Conservation (phyloP, 2,329 filamentous ascomycete species). For the Aureobasidium sp. region DNA sequence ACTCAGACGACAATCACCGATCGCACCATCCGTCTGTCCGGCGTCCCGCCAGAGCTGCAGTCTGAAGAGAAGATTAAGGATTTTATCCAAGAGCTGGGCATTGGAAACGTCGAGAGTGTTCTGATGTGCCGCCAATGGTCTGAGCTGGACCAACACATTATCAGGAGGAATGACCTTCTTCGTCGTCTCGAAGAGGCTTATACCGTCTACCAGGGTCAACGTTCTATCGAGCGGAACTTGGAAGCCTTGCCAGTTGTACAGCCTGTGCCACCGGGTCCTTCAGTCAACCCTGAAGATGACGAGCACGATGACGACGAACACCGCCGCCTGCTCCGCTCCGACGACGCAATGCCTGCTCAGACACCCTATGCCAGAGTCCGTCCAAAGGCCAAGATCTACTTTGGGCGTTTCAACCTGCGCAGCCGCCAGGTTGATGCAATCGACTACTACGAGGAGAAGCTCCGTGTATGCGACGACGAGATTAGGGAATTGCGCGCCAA, state of each 20-base stretch:
- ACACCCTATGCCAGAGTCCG: conserved; percentile 39
- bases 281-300: conserved; percentile 18
- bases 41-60: conserved; percentile 70
- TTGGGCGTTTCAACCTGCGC: conserved; percentile 64
- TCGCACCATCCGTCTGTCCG: conserved; percentile 82
- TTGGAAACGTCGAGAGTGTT: conserved; percentile 83
- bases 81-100: conserved; percentile 76
- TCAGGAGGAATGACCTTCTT: conserved; percentile 55
- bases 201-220: conserved; percentile 63
- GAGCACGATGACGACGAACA: conserved; percentile 43
- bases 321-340: conserved; percentile 47
- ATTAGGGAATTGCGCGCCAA: conserved; percentile 63
- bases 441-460: conserved; percentile 83
- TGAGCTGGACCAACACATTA: conserved; percentile 65
- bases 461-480: conserved; percentile 67
- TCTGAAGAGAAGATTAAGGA: conserved; percentile 76
- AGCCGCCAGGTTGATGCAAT: conserved; percentile 77
- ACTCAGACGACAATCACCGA: conserved; percentile 94
- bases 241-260: conserved; percentile 44
- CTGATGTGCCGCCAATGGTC: conserved; percentile 82
- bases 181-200: conserved; percentile 74
- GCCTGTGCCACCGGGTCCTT: conserved; percentile 31
- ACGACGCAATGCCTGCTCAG: conserved; percentile 31
- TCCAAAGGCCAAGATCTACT: conserved; percentile 67
- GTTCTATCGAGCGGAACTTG: conserved; percentile 38